phyloP scores from a whole-genome alignment of 352 stramenopile genomes.

The Pythium insidiosum region DNA sequence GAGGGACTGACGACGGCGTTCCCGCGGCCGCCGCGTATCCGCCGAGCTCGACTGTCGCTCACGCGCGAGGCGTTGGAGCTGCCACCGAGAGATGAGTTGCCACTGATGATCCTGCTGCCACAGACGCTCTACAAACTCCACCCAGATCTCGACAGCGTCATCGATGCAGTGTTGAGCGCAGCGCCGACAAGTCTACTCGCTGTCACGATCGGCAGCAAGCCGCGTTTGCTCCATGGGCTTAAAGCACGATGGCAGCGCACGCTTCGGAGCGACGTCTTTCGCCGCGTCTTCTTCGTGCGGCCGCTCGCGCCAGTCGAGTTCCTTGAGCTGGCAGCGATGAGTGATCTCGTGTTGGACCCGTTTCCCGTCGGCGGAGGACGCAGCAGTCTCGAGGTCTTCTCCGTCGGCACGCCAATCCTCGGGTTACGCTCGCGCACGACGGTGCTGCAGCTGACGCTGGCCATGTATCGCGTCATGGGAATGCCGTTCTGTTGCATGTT shows the following conservation, averaged over 20 bases:
- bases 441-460: constrained; percentile 49
- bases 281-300: constrained; percentile 37
- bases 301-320: constrained; percentile 30
- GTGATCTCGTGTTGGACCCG: constrained; percentile 45
- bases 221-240: constrained; percentile 20
- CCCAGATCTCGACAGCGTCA: constrained; percentile 40
- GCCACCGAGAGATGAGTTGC: constrained; percentile 2
- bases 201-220: constrained; percentile 19
- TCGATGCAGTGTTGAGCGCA: constrained; percentile 25
- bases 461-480: constrained; percentile 56
- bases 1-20: constrained; percentile 43
- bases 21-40: constrained; percentile 8
- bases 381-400: constrained; percentile 53
- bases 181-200: constrained; percentile 26
- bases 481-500: constrained; percentile 18
- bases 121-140: constrained; percentile 74
- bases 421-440: constrained; percentile 36
- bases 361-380: constrained; percentile 56
- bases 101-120: constrained; percentile 39
- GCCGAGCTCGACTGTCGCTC: neutral
- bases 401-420: constrained; percentile 51
- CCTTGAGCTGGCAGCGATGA: constrained; percentile 24
- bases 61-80: constrained; percentile 8
- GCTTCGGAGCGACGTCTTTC: constrained; percentile 11
- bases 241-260: constrained; percentile 17